Base-by-base conservation (phyloP, 2,329 filamentous ascomycete genomes). In the Dothistroma septosporum region DNA sequence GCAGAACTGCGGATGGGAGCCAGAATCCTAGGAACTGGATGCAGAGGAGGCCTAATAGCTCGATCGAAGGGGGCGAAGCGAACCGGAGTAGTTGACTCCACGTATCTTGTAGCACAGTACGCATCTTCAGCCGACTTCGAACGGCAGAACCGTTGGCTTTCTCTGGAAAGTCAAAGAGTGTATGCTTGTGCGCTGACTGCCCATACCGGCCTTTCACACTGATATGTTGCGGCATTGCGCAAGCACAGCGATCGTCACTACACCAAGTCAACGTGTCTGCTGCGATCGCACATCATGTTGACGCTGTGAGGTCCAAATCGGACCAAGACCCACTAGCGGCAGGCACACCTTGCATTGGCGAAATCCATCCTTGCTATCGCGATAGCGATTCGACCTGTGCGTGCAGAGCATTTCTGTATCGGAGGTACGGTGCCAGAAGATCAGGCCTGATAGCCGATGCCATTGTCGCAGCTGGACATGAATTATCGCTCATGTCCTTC, bases 11-110 rank as follows among this genome's bases (percentile, higher is more conserved):
- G 9, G 52, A 55, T 37, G 57, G 57, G 12, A 59, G 35, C 57
- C 57, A 59, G 31, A 54, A 59, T 22, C 11, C 58, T 3, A 59
- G 44, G 19, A 55, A n/a, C 24, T 59, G 58, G 3, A 54, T 31
- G 16, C 16, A 53, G 10, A 59, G 19, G 21, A 59, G 22, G 44
- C 50, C 52, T 12, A 14, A 8, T 11, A 59, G 19, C 31, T 59
- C 57, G 31, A 55, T 55, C 12, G n/a, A 24, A 11, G 22, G 14
- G 19, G 53, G 53, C 16, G 35, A 24, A 55, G 47, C 47, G 21
- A 14, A 21, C 21, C 24, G 47, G 12, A 50, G 21, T 21, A 44
- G 41, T 19, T n/a, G 28, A 24, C 10, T 19, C 47, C 47, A 50
- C 24, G 16, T 16, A 11, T 50, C 47, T 50, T 50, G 47, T 5